Evolutionary conservation across 1,284 basidiomycete genomes (phyloP).

Genomic region (Meira nashicola): DNA sequence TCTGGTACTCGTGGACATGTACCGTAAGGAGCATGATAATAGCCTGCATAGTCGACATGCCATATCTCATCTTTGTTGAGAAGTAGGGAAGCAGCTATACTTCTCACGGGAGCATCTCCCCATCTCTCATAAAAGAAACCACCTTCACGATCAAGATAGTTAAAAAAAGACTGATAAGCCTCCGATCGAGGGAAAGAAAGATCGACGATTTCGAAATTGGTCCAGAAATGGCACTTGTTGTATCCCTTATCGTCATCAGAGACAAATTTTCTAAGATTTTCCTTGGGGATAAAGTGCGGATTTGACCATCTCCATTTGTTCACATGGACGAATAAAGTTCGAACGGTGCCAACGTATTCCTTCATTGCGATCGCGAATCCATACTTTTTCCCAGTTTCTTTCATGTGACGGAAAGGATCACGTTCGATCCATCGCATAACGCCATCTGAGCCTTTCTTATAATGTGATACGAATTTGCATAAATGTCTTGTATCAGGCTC

Average conservation of each 20-base stretch:
- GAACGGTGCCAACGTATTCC: slow-evolving; percentile 9
- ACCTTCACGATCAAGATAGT: slow-evolving; percentile 8
- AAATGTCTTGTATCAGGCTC: slow-evolving; percentile 15
- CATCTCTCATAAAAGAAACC: slow-evolving; percentile 16
- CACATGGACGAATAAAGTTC: slow-evolving; percentile 4
- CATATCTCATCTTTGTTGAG: slow-evolving; percentile 7
- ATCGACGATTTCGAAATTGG: slow-evolving; percentile 12
- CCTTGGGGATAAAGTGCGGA: background rate
- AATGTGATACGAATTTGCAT: slow-evolving; percentile 7
- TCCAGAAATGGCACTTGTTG: slow-evolving; percentile 18
- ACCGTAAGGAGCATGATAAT: slow-evolving; percentile 10
- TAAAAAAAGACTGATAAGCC: slow-evolving; percentile 11
- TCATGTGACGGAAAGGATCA: slow-evolving; percentile 16
- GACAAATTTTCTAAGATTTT: slow-evolving; percentile 5
- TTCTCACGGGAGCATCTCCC: slow-evolving; percentile 15
- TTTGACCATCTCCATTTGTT: background rate
- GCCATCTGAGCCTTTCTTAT: background rate
- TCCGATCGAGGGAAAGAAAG: slow-evolving; percentile 12
- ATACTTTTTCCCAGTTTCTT: slow-evolving; percentile 14
- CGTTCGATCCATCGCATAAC: background rate
- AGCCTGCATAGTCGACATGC: slow-evolving; percentile 7
- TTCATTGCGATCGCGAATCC: slow-evolving; percentile 9
- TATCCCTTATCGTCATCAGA: slow-evolving; percentile 12
- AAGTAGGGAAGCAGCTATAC: slow-evolving; percentile 12
- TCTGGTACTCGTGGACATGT: slow-evolving; percentile 8